Evolutionary conservation across 148 eudicot species (phyloP).

Genomic region (Drosera capensis): DNA sequence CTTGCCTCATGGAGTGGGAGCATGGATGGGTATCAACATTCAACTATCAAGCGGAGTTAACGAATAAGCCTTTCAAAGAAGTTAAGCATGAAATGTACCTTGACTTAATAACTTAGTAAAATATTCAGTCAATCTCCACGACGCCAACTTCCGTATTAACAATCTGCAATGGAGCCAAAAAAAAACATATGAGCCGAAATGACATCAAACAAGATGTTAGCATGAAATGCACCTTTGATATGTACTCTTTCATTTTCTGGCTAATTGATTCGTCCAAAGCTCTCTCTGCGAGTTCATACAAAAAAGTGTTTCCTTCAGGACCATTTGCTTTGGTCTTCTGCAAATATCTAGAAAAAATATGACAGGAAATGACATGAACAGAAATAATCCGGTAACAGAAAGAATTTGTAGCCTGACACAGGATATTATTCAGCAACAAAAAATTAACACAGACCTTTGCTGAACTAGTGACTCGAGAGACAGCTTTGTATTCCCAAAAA

Average conservation of each 20-base stretch:
- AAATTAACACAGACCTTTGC: constrained; percentile 46
- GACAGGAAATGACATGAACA: not conserved
- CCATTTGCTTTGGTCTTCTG: constrained; percentile 82
- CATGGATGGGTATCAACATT: no score
- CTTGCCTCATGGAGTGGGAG: no score
- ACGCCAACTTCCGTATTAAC: no score
- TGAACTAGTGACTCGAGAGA: constrained; percentile 69
- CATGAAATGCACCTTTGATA: constrained; percentile 31
- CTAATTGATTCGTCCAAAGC: constrained; percentile 49
- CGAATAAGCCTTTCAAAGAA: no score
- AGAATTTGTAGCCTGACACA: not conserved
- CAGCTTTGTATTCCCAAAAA: constrained; percentile 52
- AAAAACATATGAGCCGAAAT: no score
- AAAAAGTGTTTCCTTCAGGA: constrained; percentile 64
- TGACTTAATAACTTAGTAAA: no score
- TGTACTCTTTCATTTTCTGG: constrained; percentile 49
- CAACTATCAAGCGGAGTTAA: no score
- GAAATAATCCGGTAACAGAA: no score
- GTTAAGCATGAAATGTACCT: no score
- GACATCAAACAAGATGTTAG: no score
- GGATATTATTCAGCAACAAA: not conserved
- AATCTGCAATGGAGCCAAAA: no score
- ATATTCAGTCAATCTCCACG: no score
- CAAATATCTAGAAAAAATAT: constrained; percentile 33
- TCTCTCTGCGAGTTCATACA: constrained; percentile 94